phyloP scores from a whole-genome alignment of 176 grass and related monocot species.

The Neostapfia colusana region DNA sequence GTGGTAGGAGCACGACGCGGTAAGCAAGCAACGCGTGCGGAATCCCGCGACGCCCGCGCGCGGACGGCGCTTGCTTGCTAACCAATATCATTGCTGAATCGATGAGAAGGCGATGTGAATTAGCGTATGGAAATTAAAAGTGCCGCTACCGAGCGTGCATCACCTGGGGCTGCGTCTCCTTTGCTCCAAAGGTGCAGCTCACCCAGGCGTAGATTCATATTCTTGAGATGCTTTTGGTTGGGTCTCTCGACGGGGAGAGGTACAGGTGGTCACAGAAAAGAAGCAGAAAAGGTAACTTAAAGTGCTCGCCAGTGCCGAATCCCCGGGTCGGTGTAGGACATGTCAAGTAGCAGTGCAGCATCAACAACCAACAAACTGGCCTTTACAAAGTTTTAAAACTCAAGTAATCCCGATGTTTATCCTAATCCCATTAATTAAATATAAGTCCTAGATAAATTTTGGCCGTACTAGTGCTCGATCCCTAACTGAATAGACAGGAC shows the following conservation, averaged over 20 bases:
- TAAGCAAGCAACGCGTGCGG: constrained; percentile 35
- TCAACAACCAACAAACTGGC: constrained; percentile 7
- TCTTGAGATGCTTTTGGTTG: constrained; percentile 18
- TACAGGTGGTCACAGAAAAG: constrained; percentile 41
- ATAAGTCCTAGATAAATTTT: constrained; percentile 8
- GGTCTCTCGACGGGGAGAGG: constrained; percentile 33
- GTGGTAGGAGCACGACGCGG: background rate
- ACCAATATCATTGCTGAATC: background rate
- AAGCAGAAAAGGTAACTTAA: constrained; percentile 25
- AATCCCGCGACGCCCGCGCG: constrained; percentile 1
- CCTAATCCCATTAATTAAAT: background rate
- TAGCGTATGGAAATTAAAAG: constrained; percentile 36
- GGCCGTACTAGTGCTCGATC: background rate
- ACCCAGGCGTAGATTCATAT: constrained; percentile 22
- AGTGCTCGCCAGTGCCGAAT: constrained; percentile 21
- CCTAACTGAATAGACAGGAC: background rate
- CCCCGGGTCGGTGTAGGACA: constrained; percentile 22
- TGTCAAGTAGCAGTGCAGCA: background rate
- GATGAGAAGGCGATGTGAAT: background rate
- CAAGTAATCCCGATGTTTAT: background rate
- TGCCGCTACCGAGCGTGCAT: constrained; percentile 16
- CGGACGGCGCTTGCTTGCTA: constrained; percentile 20
- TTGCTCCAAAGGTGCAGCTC: constrained; percentile 44
- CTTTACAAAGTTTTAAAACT: constrained; percentile 6
- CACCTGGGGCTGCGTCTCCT: constrained; percentile 35